A percentile compares a stretch with the other conserved stretches of the same genome.
Conservation (phyloP, 2,329 filamentous ascomycete species). For the Nemania diffusa region DNA sequence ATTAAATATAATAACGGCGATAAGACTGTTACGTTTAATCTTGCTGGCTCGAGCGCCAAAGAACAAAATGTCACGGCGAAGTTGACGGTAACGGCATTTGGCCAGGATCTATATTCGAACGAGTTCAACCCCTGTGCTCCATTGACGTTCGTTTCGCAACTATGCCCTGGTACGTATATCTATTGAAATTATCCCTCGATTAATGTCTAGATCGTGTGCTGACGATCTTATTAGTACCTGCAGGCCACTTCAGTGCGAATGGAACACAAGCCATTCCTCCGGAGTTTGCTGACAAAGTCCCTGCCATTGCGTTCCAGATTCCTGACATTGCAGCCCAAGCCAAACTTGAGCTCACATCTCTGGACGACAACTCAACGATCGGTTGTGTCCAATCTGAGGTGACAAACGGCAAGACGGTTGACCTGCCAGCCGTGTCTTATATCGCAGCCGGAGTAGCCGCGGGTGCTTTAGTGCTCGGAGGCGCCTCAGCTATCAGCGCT, state of each 20-base stretch:
- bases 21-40: conserved; percentile 80
- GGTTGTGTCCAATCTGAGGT: conserved; percentile 87
- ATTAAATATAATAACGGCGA: conserved; percentile 82
- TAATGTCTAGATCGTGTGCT: conserved; percentile 23
- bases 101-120: conserved; percentile 80
- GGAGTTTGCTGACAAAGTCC: conserved; percentile 78
- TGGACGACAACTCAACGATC: conserved; percentile 69
- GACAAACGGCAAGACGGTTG: conserved; percentile 86
- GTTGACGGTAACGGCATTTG: conserved; percentile 85
- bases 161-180: conserved; percentile 78
- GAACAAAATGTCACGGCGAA: conserved; percentile 82
- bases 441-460: conserved; percentile 85
- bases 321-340: conserved; percentile 91
- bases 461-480: conserved; percentile 80
- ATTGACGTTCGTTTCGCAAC: conserved; percentile 71
- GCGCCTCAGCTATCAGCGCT: conserved; percentile 74
- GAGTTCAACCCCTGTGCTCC: conserved; percentile 84
- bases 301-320: conserved; percentile 86
- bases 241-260: conserved; percentile 76
- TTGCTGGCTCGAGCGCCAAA: conserved; percentile 78
- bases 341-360: conserved; percentile 76
- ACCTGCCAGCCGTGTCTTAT: conserved; percentile 81
- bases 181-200: neutral
- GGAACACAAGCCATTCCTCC: conserved; percentile 78
- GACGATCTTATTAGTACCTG: conserved; percentile 68